Evolutionary conservation across 2,329 filamentous ascomycete genomes (phyloP).

Genomic region (Bipolaris sorokiniana): DNA sequence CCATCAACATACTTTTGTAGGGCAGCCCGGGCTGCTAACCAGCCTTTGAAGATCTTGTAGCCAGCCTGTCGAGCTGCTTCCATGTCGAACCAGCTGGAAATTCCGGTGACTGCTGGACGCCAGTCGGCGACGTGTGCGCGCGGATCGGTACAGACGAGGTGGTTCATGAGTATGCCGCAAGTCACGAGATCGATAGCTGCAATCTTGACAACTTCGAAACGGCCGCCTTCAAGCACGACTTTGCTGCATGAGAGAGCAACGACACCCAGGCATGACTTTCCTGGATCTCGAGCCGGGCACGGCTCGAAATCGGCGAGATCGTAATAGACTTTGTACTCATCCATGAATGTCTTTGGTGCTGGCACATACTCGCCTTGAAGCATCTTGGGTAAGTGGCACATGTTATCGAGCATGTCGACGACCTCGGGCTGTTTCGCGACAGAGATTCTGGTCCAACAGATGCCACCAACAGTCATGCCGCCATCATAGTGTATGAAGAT

Average conservation of each 20-base stretch:
- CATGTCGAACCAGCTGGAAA: slow-evolving; percentile 32
- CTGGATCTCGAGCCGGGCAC: slow-evolving; percentile 21
- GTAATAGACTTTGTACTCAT: slow-evolving; percentile 29
- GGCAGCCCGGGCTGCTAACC: slow-evolving; percentile 39
- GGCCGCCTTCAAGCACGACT: slow-evolving; percentile 28
- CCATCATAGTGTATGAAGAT: slow-evolving; percentile 37
- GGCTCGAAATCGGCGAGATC: slow-evolving; percentile 27
- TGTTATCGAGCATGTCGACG: slow-evolving; percentile 27
- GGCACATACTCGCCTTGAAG: slow-evolving; percentile 40
- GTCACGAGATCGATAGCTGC: slow-evolving; percentile 41
- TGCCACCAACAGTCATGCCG: slow-evolving; percentile 30
- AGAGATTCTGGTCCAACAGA: slow-evolving; percentile 36
- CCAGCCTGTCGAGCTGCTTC: slow-evolving; percentile 33
- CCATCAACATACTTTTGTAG: slow-evolving; percentile 40
- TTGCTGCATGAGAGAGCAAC: slow-evolving; percentile 40
- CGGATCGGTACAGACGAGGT: slow-evolving; percentile 40
- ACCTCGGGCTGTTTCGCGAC: slow-evolving; percentile 28
- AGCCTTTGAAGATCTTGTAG: slow-evolving; percentile 44
- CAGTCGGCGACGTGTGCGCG: slow-evolving; percentile 32
- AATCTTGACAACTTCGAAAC: slow-evolving; percentile 41
- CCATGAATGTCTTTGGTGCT: slow-evolving; percentile 31
- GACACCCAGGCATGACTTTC: slow-evolving; percentile 24
- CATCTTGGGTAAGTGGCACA: slow-evolving; percentile 37
- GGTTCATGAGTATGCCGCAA: slow-evolving; percentile 40
- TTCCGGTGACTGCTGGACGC: slow-evolving; percentile 33